phyloP scores from a whole-genome alignment of 371 early-diverging fungal genomes.

The Umbelopsis sp. region DNA sequence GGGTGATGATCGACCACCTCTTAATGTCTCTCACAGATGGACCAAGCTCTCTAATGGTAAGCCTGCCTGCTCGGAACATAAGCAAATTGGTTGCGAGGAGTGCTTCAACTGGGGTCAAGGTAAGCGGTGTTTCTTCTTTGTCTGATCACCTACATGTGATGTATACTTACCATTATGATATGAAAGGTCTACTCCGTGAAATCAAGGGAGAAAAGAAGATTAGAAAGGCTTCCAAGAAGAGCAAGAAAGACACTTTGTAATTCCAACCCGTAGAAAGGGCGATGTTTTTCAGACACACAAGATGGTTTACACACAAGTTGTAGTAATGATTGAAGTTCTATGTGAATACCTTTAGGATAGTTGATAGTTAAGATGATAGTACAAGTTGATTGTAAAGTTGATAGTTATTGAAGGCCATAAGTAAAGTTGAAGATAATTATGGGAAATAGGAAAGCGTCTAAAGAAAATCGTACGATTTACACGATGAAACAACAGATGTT shows the following conservation, averaged over 20 bases:
- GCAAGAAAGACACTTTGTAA: conserved; percentile 15
- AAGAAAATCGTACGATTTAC: no score
- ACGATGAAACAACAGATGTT: no score
- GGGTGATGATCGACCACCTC: conserved; percentile 52
- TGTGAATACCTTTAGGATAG: no score
- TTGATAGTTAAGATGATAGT: no score
- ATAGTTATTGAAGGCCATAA: no score
- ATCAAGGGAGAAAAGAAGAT: conserved; percentile 17
- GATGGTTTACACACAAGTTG: no score
- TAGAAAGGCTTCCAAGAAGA: conserved; percentile 18
- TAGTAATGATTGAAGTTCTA: no score
- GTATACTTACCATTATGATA: background rate
- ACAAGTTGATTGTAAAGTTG: no score
- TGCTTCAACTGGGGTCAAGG: conserved; percentile 52
- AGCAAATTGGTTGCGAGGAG: conserved; percentile 45
- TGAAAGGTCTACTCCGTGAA: conserved; percentile 1
- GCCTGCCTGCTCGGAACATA: conserved; percentile 49
- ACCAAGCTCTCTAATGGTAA: conserved; percentile 43
- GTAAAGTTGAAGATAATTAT: no score
- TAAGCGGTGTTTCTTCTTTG: background rate
- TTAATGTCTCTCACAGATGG: conserved; percentile 44
- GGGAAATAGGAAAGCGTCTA: no score
- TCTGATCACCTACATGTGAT: background rate
- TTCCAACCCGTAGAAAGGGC: background rate
- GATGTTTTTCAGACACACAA: no score